Evolutionary conservation across 1,284 basidiomycete species (phyloP).

Genomic region (Irpex rosettiformis): DNA sequence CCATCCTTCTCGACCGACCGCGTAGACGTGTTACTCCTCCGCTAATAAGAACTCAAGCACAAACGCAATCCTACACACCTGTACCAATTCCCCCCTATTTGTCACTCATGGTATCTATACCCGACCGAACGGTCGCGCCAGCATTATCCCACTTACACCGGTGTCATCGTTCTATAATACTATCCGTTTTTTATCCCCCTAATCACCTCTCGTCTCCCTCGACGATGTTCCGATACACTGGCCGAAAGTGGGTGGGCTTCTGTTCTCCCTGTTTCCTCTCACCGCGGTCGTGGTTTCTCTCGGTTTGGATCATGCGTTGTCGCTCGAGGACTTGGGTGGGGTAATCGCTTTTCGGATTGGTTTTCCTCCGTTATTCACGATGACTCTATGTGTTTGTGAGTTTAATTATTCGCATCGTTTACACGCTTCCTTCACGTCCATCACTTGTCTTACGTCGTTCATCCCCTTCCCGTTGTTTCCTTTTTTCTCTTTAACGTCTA

Average conservation of each 20-base stretch:
- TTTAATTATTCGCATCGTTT: background rate
- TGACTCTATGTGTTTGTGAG: background rate
- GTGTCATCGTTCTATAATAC: conserved; percentile 1
- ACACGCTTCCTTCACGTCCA: no score
- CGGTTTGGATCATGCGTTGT: background rate
- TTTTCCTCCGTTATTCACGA: background rate
- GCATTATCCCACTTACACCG: background rate
- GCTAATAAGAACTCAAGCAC: conserved; percentile 2
- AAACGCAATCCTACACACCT: background rate
- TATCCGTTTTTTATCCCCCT: background rate
- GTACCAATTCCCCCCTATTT: background rate
- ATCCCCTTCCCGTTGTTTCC: no score
- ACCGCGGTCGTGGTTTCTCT: background rate
- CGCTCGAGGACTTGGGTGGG: background rate
- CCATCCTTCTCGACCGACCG: conserved; percentile 63
- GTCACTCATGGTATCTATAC: conserved; percentile 5
- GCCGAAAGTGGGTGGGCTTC: background rate
- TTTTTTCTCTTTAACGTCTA: background rate
- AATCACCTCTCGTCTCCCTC: background rate
- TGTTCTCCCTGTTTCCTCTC: background rate
- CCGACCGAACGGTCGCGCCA: background rate
- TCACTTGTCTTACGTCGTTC: no score
- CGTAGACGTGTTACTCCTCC: conserved; percentile 16
- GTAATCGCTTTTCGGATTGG: background rate
- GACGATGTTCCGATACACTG: background rate